Conservation (phyloP, 2,329 filamentous ascomycete genomes). For the Teratosphaeria pseudoeucalypti region DNA sequence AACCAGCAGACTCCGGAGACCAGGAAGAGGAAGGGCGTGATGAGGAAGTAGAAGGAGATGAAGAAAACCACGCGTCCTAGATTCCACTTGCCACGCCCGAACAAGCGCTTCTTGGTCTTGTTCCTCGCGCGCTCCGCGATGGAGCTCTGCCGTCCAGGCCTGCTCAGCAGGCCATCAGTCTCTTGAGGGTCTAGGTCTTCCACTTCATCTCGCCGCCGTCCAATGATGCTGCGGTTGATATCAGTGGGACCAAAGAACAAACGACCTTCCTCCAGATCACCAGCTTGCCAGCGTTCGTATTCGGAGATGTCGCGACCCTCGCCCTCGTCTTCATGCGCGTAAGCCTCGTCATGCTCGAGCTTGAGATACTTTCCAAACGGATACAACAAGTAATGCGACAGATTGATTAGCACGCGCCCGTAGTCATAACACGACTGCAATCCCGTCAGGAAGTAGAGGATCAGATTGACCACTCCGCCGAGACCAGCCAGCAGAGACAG, state of each 20-base stretch:
- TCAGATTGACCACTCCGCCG: conserved; percentile 66
- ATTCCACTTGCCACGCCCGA: conserved; percentile 93
- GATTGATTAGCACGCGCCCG: conserved; percentile 70
- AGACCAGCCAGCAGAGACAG: conserved; percentile 65
- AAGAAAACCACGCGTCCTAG: conserved; percentile 92
- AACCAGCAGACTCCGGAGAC: conserved; percentile 91
- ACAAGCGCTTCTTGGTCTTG: conserved; percentile 66
- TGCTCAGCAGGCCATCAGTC: conserved; percentile 75
- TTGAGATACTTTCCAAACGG: conserved; percentile 95
- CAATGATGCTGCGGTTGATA: conserved; percentile 64
- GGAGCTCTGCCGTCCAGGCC: conserved; percentile 1
- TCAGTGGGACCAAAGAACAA: conserved; percentile 84
- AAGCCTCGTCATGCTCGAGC: conserved; percentile 85
- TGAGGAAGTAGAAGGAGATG: conserved; percentile 84
- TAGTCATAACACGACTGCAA: conserved; percentile 75
- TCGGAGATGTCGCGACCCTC: conserved; percentile 96
- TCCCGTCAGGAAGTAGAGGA: conserved; percentile 63
- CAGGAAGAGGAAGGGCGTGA: conserved; percentile 75
- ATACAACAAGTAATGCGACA: conserved; percentile 82
- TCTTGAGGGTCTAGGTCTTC: conserved; percentile 65
- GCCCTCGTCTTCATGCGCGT: conserved; percentile 86
- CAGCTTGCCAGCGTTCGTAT: conserved; percentile 98
- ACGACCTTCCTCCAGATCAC: conserved; percentile 87
- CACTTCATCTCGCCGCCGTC: conserved; percentile 75
- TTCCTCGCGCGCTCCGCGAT: conserved; percentile 12